Base-by-base conservation (phyloP, 352 stramenopile genomes). In the Detonula confervacea region DNA sequence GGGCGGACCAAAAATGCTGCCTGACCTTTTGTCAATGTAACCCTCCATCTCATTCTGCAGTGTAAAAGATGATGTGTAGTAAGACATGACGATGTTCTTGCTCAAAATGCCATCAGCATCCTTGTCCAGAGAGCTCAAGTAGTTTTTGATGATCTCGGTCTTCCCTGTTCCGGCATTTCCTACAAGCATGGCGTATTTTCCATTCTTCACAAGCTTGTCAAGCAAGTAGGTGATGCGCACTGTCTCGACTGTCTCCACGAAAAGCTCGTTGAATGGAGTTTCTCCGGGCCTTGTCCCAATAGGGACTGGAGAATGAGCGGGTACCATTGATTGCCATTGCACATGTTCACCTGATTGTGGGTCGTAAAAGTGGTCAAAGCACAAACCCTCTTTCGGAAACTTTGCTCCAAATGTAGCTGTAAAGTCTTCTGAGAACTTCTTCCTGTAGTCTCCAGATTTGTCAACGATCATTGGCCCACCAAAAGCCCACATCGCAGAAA, bases 341-440 rank as follows among this genome's bases (percentile, higher is more conserved):
- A 97, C 91, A 68, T 98, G 98, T 39, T 97, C 93, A 69, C 95
- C 95, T 1, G 87, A 95, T 52, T 97, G 93, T 20, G 96, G 68
- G 80, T 98, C 97, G 81, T 97, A 99, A 70, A 98, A 98, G 81
- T 98, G 98, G 86, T 99, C 97, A 70, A 98, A 99, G 76, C 96
- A 98, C 4, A 95, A 66, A 4, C 95, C 96, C 75, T 98, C 96
- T 73, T 98, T 98, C 0, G 96, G 96, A 72, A 98, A 98, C 67
- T 98, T 98, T 18, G 87, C 74, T 18, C 85, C 87, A 49, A 96
- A 95, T 20, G 79, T 86, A 11, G 84, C 87, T 25, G 86, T 68
- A 70, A 95, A 95, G 39, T 90, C 87, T 73, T 95, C 88, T 22
- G 74, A 93, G 79, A 96, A 96, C 52, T 94, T 94, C 56, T 92